Conservation (phyloP, 352 stramenopile species). For the Globisporangium echinulatum region DNA sequence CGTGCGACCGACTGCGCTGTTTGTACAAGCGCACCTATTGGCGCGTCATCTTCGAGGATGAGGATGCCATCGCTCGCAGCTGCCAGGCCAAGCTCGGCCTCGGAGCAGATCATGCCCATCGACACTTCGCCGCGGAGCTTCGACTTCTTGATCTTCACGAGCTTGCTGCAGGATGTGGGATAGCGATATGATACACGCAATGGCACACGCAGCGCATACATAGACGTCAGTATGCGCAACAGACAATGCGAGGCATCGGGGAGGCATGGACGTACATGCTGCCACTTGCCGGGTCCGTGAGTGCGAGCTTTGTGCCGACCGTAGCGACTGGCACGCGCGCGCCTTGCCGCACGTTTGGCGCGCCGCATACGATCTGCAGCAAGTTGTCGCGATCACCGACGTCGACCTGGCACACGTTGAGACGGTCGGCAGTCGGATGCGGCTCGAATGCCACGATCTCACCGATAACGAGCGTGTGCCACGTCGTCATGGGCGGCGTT, state of each 20-base stretch:
- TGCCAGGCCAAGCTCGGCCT: slow-evolving; percentile 58
- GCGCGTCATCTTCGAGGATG: slow-evolving; percentile 49
- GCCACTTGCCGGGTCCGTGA: slow-evolving; percentile 42
- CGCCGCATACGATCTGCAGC: slow-evolving; percentile 75
- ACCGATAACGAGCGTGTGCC: slow-evolving; percentile 59
- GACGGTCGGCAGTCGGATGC: slow-evolving; percentile 55
- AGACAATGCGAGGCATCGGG: neutral
- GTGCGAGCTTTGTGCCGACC: slow-evolving; percentile 49
- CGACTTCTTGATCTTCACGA: slow-evolving; percentile 83
- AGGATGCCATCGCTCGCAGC: slow-evolving; percentile 65
- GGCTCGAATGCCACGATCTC: slow-evolving; percentile 55
- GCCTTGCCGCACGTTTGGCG: slow-evolving; percentile 51
- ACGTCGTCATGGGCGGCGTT: slow-evolving; percentile 38
- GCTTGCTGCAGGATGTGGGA: slow-evolving; percentile 29
- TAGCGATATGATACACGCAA: slow-evolving; percentile 7
- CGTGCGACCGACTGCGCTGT: slow-evolving; percentile 31
- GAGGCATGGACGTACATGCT: slow-evolving; percentile 31
- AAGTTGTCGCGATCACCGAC: slow-evolving; percentile 47
- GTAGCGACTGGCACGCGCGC: slow-evolving; percentile 61
- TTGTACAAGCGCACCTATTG: slow-evolving; percentile 42
- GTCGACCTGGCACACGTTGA: slow-evolving; percentile 66
- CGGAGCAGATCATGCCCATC: slow-evolving; percentile 80
- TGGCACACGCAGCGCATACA: neutral
- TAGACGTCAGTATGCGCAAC: neutral
- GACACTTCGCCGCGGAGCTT: slow-evolving; percentile 74